These are phyloP conservation scores for Colletotrichum acutatum DNA, from an alignment of 2,329 filamentous ascomycete species.

Conservation along the genomic window DNA sequence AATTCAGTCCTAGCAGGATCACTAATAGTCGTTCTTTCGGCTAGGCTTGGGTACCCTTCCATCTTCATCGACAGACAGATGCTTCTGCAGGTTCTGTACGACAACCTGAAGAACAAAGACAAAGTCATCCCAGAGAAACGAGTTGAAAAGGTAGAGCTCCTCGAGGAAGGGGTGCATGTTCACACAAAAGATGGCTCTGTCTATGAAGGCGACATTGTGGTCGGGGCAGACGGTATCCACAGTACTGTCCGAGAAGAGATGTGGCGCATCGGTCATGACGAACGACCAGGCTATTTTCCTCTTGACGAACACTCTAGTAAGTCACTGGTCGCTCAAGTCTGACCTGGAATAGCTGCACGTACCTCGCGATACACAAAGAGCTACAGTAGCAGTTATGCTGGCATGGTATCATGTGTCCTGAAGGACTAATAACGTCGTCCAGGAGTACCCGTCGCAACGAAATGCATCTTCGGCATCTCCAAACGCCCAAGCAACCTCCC, in stretches of 20 bases:
- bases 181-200: constrained; percentile 43
- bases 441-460: constrained; percentile 25
- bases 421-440: neutral
- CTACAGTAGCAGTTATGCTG: no score
- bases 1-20: neutral
- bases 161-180: constrained; percentile 40
- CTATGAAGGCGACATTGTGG: constrained; percentile 47
- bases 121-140: constrained; percentile 34
- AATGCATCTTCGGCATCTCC: constrained; percentile 53
- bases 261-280: constrained; percentile 38
- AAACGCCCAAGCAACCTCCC: constrained; percentile 29
- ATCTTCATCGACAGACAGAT: constrained; percentile 51
- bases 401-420: no score
- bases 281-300: constrained; percentile 40
- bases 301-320: constrained; percentile 35
- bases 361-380: no score
- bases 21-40: neutral
- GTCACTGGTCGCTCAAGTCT: accelerated
- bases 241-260: constrained; percentile 48
- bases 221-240: constrained; percentile 55
- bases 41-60: constrained; percentile 42
- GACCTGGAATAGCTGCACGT: neutral
- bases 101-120: constrained; percentile 45
- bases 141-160: constrained; percentile 26
- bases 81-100: constrained; percentile 47